Evolutionary conservation across 768 basidiomycete genomes (phyloP).

Genomic region (Kwoniella sp.): DNA sequence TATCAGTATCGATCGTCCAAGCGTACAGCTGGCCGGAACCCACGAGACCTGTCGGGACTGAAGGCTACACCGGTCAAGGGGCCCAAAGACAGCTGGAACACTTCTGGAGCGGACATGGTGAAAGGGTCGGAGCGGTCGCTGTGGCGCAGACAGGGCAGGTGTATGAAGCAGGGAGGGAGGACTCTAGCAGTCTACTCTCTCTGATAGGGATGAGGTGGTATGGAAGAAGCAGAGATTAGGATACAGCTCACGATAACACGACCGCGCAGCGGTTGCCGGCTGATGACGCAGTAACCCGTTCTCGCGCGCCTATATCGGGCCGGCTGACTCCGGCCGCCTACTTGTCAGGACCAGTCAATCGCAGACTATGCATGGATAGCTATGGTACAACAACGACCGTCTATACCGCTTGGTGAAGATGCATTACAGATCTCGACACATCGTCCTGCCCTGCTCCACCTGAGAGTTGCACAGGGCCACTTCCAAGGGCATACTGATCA

Average conservation of each 20-base stretch:
- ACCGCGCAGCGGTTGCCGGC: no score
- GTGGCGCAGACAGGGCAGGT: no score
- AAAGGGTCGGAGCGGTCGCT: no score
- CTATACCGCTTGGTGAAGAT: neutral
- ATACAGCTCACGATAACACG: neutral
- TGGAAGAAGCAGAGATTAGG: neutral
- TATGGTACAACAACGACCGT: conserved; percentile 5
- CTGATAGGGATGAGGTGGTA: neutral
- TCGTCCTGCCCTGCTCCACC: conserved; percentile 34
- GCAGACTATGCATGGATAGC: neutral
- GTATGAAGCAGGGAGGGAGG: conserved; percentile 53
- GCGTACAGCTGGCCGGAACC: conserved; percentile 48
- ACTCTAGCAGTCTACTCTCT: conserved; percentile 74
- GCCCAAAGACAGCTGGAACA: conserved; percentile 70
- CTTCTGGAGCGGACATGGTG: conserved; percentile 67
- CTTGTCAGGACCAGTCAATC: no score
- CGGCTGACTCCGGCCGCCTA: no score
- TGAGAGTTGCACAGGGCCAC: conserved; percentile 43
- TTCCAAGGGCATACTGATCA: conserved; percentile 48
- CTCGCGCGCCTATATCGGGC: no score
- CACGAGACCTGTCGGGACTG: conserved; percentile 79
- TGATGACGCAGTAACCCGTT: no score
- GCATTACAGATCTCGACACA: conserved; percentile 39
- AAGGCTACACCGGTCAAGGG: conserved; percentile 89
- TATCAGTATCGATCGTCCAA: conserved; percentile 8